A percentile compares a stretch with the other conserved stretches of the same genome.
Conservation (phyloP, 2,329 filamentous ascomycete genomes). For the Penicillium janthinellum region DNA sequence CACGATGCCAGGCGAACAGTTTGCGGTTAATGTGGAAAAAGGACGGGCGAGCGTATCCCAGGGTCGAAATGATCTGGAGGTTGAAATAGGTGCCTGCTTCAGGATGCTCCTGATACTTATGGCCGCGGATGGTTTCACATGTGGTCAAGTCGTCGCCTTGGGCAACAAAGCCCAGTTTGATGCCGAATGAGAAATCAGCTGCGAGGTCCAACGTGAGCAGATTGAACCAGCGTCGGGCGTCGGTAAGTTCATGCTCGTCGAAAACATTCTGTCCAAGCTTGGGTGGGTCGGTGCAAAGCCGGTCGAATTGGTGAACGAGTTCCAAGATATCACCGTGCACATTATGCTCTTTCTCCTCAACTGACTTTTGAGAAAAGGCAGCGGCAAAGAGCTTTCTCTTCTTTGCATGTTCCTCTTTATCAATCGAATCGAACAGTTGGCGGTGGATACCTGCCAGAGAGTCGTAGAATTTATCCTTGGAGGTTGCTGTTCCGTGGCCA, state of each 20-base stretch:
- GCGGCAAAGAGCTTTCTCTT: neutral
- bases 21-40: neutral
- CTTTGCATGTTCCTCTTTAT: neutral
- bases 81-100: neutral
- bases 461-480: neutral
- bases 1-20: neutral
- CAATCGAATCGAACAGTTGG: neutral
- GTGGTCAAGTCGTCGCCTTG: constrained; percentile 1
- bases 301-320: neutral
- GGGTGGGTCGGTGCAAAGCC: neutral
- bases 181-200: constrained; percentile 1
- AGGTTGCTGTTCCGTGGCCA: neutral
- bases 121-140: neutral
- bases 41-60: neutral
- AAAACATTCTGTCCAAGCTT: neutral
- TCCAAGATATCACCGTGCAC: neutral
- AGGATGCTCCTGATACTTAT: constrained; percentile 2
- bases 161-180: neutral
- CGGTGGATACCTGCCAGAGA: neutral
- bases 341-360: neutral
- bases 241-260: neutral
- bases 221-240: constrained; percentile 2
- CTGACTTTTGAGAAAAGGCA: neutral
- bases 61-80: neutral
- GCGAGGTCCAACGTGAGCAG: constrained; percentile 2